These are phyloP conservation scores for Combretum micranthum DNA, from an alignment of 345 rosid genomes.

Conservation along the genomic window DNA sequence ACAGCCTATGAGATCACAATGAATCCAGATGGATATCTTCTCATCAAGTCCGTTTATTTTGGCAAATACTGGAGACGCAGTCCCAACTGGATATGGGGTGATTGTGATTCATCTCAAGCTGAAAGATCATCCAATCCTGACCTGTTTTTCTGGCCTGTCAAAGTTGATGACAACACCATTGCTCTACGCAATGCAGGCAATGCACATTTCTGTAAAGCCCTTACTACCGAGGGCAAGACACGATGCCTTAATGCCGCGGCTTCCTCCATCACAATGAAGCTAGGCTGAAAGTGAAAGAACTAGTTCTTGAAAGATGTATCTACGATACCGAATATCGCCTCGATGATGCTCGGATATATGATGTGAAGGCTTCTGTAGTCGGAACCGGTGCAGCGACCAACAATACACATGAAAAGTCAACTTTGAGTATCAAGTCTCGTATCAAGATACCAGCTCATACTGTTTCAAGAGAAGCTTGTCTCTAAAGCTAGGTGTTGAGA, in stretches of 20 bases:
- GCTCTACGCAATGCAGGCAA: not conserved
- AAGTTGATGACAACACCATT: not conserved
- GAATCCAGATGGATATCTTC: not conserved
- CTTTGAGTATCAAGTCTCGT: not conserved
- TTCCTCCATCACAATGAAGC: not conserved
- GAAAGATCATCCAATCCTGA: not conserved
- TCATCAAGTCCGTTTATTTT: not conserved
- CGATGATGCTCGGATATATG: not conserved
- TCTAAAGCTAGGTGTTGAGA: not conserved
- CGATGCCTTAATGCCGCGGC: not conserved
- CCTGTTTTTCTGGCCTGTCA: not conserved
- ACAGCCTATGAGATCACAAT: not conserved
- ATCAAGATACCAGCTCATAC: not conserved
- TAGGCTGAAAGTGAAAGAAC: not conserved
- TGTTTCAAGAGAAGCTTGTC: not conserved
- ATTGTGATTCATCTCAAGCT: no score
- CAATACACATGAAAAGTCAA: not conserved
- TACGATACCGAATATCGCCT: not conserved
- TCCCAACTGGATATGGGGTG: slow-evolving; percentile 1
- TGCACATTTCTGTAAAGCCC: not conserved
- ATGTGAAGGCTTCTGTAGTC: not conserved
- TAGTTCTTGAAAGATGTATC: not conserved
- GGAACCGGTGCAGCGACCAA: not conserved
- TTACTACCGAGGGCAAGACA: not conserved
- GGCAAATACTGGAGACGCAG: slow-evolving; percentile 3